Conservation (phyloP, 495 filamentous ascomycete genomes). For the Aspergillus ellipticus region DNA sequence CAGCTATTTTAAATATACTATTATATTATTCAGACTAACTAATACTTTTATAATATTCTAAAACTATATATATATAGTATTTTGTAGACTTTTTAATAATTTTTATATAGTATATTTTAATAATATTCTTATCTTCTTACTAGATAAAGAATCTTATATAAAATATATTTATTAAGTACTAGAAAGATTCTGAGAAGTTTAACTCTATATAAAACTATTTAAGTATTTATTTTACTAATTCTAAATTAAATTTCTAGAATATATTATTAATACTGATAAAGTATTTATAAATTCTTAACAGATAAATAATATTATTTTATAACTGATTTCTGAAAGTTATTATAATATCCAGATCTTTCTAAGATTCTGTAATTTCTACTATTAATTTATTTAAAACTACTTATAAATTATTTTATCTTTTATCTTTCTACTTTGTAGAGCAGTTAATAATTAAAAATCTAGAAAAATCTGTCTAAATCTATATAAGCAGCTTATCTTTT, state of each 20-base stretch:
- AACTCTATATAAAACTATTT: background rate
- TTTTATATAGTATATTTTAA: background rate
- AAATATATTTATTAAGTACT: constrained; percentile 1
- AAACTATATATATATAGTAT: background rate
- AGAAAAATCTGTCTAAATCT: background rate
- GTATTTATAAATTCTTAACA: background rate
- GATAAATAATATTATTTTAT: background rate
- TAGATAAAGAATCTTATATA: background rate
- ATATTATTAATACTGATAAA: background rate
- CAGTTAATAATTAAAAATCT: background rate
- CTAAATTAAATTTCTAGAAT: background rate
- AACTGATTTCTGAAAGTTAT: background rate
- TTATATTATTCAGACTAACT: background rate
- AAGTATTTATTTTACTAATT: background rate
- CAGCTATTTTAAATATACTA: constrained; percentile 1
- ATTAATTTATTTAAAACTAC: background rate
- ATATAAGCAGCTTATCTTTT: background rate
- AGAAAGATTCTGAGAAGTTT: background rate
- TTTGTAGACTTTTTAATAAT: background rate
- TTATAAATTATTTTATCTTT: background rate
- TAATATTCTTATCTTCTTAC: constrained; percentile 3
- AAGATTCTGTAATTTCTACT: background rate
- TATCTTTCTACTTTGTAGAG: background rate
- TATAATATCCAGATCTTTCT: background rate
- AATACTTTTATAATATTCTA: constrained; percentile 1